Evolutionary conservation across 192 early-diverging fungal species (phyloP), one percentile per base, ranked within the genome.

Genomic region (Backusella sp.): DNA sequence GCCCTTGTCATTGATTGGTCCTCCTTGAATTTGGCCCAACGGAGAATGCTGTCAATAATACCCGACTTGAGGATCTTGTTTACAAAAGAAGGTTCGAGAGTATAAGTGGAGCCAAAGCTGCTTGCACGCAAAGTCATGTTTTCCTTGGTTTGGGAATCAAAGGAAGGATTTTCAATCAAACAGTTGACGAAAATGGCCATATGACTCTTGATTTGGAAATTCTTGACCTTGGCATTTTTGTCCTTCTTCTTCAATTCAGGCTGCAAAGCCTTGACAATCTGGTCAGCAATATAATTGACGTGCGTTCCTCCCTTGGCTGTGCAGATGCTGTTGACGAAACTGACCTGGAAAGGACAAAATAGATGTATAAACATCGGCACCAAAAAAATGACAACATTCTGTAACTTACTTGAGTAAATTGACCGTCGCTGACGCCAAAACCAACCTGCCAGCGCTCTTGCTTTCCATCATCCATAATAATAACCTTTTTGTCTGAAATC

Each of bases 141-240:
- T 77, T 98, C 97, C 81, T 99, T 98, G 28, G 96, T 99, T 84
- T 99, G 98, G 36, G 96, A 97, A 82, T 98, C 95, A 82, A 99
- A 99, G 11, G 94, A 84, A 8, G 97, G 95, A 75, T 98, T 99
- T 73, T 93, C 95, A 68, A 99, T 97, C 71, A 91, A 75, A 80
- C 91, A 92, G 83, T 99, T 99, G 78, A 99, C 88, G 88, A 97
- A 99, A 14, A 99, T 73, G 87, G 91, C 94, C 81, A 99, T 87
- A 76, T 99, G 95, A 65, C 86, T 93, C 78, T 96, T 96, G 79
- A 94, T 91, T 82, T 95, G 91, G 81, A 88, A 87, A 21, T 94
- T 91, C 84, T 94, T 96, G 71, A 97, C 79, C 23, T 83, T 85
- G 8, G 84, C 82, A 26, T 85, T 88, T 72, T 91, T 91, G 71